Conservation (phyloP, 139 green algal species). For the Tetraselmis striata region DNA sequence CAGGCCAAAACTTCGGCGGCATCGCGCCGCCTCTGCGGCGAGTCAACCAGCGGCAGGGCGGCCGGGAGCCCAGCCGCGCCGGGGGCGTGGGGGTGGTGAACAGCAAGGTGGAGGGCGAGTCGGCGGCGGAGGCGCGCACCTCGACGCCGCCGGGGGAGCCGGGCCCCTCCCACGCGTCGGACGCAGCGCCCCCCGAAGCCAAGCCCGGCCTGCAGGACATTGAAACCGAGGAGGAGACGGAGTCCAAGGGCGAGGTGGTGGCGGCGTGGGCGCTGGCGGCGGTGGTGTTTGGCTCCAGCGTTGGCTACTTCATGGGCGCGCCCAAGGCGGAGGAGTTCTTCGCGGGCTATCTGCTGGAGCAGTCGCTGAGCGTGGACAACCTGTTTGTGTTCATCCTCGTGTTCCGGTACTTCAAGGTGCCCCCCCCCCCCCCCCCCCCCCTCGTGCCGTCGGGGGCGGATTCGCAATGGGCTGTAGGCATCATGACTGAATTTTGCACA, state of each 20-base stretch:
- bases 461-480: too few relatives aligned
- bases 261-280: slow-evolving; percentile 53
- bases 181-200: too few relatives aligned
- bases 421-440: too few relatives aligned
- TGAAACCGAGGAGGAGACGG: slow-evolving; percentile 4
- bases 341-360: slow-evolving; percentile 94
- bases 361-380: slow-evolving; percentile 93
- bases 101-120: background rate
- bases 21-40: too few relatives aligned
- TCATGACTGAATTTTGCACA: too few relatives aligned
- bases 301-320: slow-evolving; percentile 50
- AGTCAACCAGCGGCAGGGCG: background rate
- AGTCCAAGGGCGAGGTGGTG: slow-evolving; percentile 33
- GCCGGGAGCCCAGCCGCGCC: background rate
- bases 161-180: background rate
- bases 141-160: background rate
- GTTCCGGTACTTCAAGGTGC: slow-evolving; percentile 66
- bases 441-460: too few relatives aligned
- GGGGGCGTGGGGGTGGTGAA: background rate
- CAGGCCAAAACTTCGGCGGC: too few relatives aligned
- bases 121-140: background rate
- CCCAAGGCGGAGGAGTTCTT: slow-evolving; percentile 69
- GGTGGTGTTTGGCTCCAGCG: slow-evolving; percentile 57
- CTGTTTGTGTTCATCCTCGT: slow-evolving; percentile 98
- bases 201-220: background rate